Evolutionary conservation across 2,329 filamentous ascomycete species (phyloP).

Genomic region (Ophiostoma novo-ulmi): DNA sequence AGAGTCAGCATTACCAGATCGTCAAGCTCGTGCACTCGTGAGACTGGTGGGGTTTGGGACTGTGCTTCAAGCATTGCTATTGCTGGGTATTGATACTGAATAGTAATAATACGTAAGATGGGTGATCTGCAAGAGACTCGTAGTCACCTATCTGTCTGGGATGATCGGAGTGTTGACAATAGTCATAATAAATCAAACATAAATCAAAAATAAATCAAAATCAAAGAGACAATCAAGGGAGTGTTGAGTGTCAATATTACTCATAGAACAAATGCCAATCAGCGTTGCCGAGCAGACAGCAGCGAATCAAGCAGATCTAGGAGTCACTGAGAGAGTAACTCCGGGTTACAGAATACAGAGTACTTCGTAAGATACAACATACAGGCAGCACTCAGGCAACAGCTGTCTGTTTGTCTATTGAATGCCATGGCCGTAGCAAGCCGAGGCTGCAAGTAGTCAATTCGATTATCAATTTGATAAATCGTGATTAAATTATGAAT

Average conservation of each 20-base stretch:
- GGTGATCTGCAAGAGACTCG: not conserved
- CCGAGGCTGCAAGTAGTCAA: not conserved
- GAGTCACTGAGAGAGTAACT: not conserved
- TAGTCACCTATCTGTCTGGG: not conserved
- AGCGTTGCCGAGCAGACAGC: slow-evolving; percentile 1
- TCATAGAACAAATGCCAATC: not conserved
- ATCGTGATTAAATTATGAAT: no score
- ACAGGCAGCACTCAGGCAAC: not conserved
- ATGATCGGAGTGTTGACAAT: not conserved
- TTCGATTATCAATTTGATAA: no score
- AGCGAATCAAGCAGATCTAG: not conserved
- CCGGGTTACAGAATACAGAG: not conserved
- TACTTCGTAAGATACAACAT: no score
- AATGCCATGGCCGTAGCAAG: not conserved
- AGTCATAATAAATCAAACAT: not conserved
- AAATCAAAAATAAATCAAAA: not conserved
- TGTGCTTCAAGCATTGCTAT: not conserved
- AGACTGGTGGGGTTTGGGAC: not conserved
- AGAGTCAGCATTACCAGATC: not conserved
- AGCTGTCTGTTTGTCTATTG: not conserved
- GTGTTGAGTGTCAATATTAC: not conserved
- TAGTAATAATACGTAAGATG: not conserved
- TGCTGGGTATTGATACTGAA: not conserved
- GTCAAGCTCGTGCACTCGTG: slow-evolving; percentile 6
- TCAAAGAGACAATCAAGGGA: not conserved